Evolutionary conservation across 23 red algal genomes (phyloP), one percentile per base, ranked within the genome.

Genomic region (Cyanidium caldarium): DNA sequence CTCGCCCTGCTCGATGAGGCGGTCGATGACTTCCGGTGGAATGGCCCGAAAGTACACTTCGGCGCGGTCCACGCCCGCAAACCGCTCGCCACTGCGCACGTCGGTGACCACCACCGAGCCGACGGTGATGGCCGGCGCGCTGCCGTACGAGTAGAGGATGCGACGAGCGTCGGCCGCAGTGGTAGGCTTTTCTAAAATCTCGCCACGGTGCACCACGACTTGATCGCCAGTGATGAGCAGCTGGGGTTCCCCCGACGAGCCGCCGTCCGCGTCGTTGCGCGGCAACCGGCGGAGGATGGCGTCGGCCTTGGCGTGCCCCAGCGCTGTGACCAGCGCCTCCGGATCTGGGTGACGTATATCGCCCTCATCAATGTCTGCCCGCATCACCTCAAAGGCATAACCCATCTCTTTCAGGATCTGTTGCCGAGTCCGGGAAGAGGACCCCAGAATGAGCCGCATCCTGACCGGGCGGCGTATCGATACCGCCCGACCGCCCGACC

Each of bases 21-120:
- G 72, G 28, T 83, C 61, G 40, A 93, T 84, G 23, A 84, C 79
- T 35, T 72, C 42, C 10, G 82, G 71, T 5, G 87, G 87, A 67
- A 93, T 93, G 21, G 65, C 37, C n/a, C 45, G 79, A 73, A 93
- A 93, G 72, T 93, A 84, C 20, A 93, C 79, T 65, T 93, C 87
- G 19, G 87, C 78, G 28, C 78, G 71, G 44, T 83, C 87, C 42
- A 93, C 57, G 3, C 72, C 87, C 15, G 35, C 65, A 71, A 73
- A 81, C 45, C 57, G 38, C 3, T 66, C 44, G 14, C 45, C 66
- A 12, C 46, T 80, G 0, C 7, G 58, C 45, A 84, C 68, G 78
- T 93, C 78, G 29, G 77, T 70, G 1, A 93, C 74, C 17, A 83
- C 67, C 36, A 93, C 38, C 1, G 79, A 79, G 21, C 77, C 69